Percentiles rank a stretch among this genome's conserved stretches.
Conservation (phyloP, 139 green algal genomes). For the Coelastrella sp. region DNA sequence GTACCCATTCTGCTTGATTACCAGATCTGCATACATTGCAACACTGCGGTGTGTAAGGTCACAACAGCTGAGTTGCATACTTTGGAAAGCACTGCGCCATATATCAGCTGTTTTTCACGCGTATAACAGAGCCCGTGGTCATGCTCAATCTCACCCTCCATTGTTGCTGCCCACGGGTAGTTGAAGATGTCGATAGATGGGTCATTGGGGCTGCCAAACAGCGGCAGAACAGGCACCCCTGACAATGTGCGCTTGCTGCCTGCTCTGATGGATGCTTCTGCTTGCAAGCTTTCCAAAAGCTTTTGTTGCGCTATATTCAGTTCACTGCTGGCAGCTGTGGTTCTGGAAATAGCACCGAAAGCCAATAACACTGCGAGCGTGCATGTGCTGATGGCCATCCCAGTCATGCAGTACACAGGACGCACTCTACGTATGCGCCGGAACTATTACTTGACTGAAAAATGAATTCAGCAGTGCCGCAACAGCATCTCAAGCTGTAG, state of each 20-base stretch:
- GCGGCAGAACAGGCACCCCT: background rate
- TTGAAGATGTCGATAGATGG: conserved; percentile 14
- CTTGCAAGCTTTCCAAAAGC: background rate
- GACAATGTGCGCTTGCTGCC: background rate
- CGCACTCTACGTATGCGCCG: too few species aligned
- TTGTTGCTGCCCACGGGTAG: background rate
- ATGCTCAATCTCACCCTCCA: conserved; percentile 13
- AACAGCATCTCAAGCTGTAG: background rate
- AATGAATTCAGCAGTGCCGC: background rate
- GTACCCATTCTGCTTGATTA: conserved; percentile 59
- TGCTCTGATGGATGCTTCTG: background rate
- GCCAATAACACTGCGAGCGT: background rate
- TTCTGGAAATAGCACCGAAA: background rate
- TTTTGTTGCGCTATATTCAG: background rate
- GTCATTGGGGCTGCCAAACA: background rate
- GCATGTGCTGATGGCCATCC: background rate
- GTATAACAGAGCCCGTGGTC: too few species aligned
- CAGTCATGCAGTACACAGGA: too few species aligned
- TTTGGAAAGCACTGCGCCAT: too few species aligned
- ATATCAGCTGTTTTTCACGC: too few species aligned
- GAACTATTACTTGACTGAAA: too few species aligned
- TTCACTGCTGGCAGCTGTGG: background rate
- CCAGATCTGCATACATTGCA: conserved; percentile 56
- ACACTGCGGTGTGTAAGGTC: too few species aligned
- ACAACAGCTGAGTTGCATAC: too few species aligned